Percentiles rank a stretch among this genome's conserved stretches.
phyloP scores from a whole-genome alignment of 306 rosid species.

The Sicyos baderoa region DNA sequence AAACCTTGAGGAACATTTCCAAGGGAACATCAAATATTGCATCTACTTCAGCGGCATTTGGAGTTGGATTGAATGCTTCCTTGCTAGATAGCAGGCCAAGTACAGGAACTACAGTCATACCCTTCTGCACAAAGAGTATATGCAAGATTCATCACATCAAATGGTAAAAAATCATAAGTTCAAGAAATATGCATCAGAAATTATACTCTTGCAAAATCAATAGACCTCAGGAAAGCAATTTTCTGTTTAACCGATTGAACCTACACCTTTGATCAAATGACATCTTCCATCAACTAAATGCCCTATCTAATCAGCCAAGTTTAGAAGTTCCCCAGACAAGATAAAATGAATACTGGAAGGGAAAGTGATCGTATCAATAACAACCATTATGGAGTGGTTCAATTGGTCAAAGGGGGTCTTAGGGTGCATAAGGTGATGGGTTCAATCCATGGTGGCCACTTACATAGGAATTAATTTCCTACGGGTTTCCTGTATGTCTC shows the following conservation, averaged over 20 bases:
- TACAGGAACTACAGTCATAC: slow-evolving; percentile 63
- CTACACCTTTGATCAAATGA: not conserved
- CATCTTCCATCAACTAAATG: not conserved
- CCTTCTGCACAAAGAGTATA: slow-evolving; percentile 35
- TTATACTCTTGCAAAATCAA: not conserved
- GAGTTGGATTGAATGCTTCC: slow-evolving; percentile 56
- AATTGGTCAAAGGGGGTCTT: too few relatives aligned
- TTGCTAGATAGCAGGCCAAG: slow-evolving; percentile 52
- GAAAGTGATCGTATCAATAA: not conserved
- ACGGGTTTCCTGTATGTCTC: too few relatives aligned
- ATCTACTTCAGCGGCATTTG: slow-evolving; percentile 68
- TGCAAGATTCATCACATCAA: slow-evolving; percentile 3
- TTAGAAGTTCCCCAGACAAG: not conserved
- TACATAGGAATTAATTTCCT: too few relatives aligned
- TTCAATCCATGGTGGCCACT: not conserved
- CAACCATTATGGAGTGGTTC: too few relatives aligned
- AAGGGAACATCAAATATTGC: slow-evolving; percentile 71
- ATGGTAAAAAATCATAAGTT: not conserved
- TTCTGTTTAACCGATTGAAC: not conserved
- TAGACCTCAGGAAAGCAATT: not conserved
- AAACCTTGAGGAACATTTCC: slow-evolving; percentile 90
- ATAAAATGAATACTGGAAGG: slow-evolving; percentile 1
- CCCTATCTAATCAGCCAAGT: not conserved
- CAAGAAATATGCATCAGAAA: not conserved
- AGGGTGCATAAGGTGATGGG: not conserved